phyloP scores from a whole-genome alignment of 2,329 filamentous ascomycete species.

The Aspergillus ustus region DNA sequence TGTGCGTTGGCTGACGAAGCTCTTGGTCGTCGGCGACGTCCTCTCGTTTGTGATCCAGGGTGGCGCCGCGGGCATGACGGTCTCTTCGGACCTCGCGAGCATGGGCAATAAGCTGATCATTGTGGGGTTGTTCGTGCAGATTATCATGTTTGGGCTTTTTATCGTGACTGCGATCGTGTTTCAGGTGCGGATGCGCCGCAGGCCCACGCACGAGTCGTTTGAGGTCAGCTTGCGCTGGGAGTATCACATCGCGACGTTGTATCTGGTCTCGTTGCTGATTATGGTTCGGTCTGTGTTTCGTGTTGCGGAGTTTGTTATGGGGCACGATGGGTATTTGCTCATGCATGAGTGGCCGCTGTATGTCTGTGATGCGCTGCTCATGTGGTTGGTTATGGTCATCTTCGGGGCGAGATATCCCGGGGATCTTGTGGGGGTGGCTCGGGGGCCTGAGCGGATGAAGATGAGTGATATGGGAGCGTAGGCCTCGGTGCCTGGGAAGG shows the following conservation, averaged over 20 bases:
- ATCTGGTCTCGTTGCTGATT: slow-evolving; percentile 21
- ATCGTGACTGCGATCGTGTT: slow-evolving; percentile 55
- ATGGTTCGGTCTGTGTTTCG: slow-evolving; percentile 28
- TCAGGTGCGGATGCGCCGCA: slow-evolving; percentile 47
- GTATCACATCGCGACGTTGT: slow-evolving; percentile 9
- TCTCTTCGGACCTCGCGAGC: slow-evolving; percentile 4
- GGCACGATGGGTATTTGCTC: slow-evolving; percentile 5
- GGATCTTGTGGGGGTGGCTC: too few species aligned
- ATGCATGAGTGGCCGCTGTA: slow-evolving; percentile 1
- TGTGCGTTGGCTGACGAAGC: slow-evolving; percentile 8
- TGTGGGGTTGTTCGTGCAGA: slow-evolving; percentile 60
- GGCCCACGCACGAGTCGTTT: background rate
- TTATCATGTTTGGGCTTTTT: slow-evolving; percentile 63
- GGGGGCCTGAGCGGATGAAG: too few species aligned
- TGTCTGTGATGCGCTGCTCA: slow-evolving; percentile 7
- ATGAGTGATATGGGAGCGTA: too few species aligned
- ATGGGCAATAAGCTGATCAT: slow-evolving; percentile 50
- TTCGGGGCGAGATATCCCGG: too few species aligned
- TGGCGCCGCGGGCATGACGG: slow-evolving; percentile 24
- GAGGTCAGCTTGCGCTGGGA: slow-evolving; percentile 10
- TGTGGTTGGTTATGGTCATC: background rate
- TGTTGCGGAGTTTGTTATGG: slow-evolving; percentile 9
- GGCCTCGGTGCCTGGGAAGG: too few species aligned
- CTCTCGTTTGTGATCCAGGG: slow-evolving; percentile 38
- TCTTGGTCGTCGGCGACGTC: slow-evolving; percentile 40